Base-by-base conservation (phyloP, 179 eudicot genomes). In the Beta lomatogona region DNA sequence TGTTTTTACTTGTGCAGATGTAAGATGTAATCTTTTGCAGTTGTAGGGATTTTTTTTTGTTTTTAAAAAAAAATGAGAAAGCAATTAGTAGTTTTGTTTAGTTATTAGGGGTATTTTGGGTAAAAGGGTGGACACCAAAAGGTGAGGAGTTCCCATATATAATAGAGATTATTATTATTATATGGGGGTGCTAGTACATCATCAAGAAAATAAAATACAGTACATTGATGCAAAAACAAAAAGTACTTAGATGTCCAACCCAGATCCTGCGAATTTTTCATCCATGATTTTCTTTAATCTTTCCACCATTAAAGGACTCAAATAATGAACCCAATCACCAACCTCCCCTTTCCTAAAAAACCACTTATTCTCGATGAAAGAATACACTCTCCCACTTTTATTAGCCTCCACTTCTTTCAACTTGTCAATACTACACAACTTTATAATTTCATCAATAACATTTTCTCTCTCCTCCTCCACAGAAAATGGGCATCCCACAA, bases 261-360 rank as follows among this genome's bases (percentile, higher is more conserved):
- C 86, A 77, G 11, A 77, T 3, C 80, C 86, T 46, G 7, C 11
- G 44, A 86, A 80, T 60, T 78, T 83, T 36, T 81, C 70, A 19
- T 67, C 77, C 73, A 80, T 63, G 36, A 83, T 76, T 65, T 78
- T 76, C 25, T 83, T 65, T 77, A 73, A 81, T 72, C 48, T 73
- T 53, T 73, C 41, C 3, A 79, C 82, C 82, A 82, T 76, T 3
- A 28, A 36, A 61, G 81, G 82, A 73, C 46, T 79, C 11, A 84
- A 28, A 58, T 84, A 73, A 60, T 81, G 82, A 28, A 65, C 81
- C 87, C 87, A 86, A 81, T 86, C 87, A 18, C 85, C 87, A 71
- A 84, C 82, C 18, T 79, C 82, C 0, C 89, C 85, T 65, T 84
- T 86, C 66, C 87, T 59, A 41, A 84, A 86, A 46, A 84, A 84